Evolutionary conservation across 2,329 filamentous ascomycete genomes (phyloP).

Genomic region (Aspergillus fumigatus): DNA sequence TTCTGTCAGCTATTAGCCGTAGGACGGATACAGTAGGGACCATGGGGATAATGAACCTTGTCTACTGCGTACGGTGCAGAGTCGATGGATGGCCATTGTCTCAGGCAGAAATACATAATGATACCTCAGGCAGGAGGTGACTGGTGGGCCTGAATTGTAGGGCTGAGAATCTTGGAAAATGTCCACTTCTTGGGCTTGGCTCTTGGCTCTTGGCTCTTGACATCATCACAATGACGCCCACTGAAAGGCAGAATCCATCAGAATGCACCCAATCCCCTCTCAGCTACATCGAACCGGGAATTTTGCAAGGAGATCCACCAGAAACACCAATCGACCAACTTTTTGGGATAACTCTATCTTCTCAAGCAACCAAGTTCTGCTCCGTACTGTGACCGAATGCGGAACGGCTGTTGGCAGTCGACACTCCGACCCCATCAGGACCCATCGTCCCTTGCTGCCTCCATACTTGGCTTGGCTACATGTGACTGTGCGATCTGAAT

Average conservation of each 20-base stretch:
- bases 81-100: too few species aligned
- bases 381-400: not conserved
- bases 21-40: too few species aligned
- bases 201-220: too few species aligned
- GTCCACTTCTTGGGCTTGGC: too few species aligned
- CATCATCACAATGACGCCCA: not conserved
- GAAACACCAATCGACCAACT: too few species aligned
- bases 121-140: too few species aligned
- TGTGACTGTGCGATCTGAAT: not conserved
- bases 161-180: not conserved
- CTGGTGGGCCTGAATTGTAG: not conserved
- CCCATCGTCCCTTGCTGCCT: not conserved
- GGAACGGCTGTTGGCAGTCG: not conserved
- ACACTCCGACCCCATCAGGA: not conserved
- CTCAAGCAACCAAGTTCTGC: not conserved
- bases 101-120: too few species aligned
- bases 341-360: not conserved
- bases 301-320: not conserved
- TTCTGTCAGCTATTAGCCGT: too few species aligned
- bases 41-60: too few species aligned
- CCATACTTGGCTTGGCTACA: not conserved
- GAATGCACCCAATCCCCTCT: too few species aligned
- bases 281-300: too few species aligned
- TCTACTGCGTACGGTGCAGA: too few species aligned
- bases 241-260: not conserved